Evolutionary conservation across 345 rosid species (phyloP).

Genomic region (Gossypium raimondii): DNA sequence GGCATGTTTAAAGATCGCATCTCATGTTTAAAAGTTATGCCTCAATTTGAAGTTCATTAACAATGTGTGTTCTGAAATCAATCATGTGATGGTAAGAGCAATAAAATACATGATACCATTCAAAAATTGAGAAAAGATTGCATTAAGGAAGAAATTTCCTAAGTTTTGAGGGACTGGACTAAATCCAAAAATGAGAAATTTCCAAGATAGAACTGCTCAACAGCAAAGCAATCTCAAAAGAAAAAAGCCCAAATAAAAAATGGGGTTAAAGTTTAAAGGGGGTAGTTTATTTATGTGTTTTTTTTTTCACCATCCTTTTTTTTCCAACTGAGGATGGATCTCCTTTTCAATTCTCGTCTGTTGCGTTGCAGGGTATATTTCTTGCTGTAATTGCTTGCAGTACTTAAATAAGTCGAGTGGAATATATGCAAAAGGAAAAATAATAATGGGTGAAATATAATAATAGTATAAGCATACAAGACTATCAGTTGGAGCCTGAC

Average conservation of each 20-base stretch:
- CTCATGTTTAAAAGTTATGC: background rate
- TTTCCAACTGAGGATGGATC: background rate
- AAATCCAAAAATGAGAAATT: slow-evolving; percentile 19
- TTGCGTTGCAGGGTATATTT: background rate
- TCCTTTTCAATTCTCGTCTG: background rate
- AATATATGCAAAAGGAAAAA: background rate
- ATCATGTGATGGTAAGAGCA: background rate
- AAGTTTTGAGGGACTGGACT: background rate
- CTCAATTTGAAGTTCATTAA: background rate
- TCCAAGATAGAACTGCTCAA: background rate
- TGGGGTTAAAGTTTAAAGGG: background rate
- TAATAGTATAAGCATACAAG: background rate
- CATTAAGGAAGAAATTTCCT: slow-evolving; percentile 16
- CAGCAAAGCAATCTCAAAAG: background rate
- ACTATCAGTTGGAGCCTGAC: background rate
- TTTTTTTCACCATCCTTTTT: background rate
- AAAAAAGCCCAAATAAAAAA: background rate
- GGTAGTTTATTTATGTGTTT: background rate
- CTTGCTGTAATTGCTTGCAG: background rate
- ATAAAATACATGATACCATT: background rate
- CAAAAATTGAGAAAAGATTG: background rate
- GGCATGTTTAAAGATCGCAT: slow-evolving; percentile 1
- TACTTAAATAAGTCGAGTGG: background rate
- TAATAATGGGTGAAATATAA: background rate
- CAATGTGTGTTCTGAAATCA: slow-evolving; percentile 1